Evolutionary conservation across 2,329 filamentous ascomycete genomes (phyloP).

Genomic region (Claviceps humidiphila): DNA sequence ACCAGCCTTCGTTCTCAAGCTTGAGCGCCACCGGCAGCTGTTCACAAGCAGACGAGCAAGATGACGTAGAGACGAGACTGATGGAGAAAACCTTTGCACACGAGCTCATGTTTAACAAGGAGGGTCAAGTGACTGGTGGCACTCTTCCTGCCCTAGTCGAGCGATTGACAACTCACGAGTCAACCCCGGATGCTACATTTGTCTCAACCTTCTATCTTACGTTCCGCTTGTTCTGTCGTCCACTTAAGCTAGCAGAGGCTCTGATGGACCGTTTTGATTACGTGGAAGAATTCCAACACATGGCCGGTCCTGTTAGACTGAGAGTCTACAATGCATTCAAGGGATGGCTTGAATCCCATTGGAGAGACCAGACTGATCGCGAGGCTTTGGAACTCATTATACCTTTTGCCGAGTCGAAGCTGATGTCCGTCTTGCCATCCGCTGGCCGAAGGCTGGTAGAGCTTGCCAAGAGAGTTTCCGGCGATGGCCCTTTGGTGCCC

Average conservation of each 20-base stretch:
- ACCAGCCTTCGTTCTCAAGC: conserved; percentile 52
- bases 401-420: conserved; percentile 62
- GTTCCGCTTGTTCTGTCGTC: conserved; percentile 83
- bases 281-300: conserved; percentile 60
- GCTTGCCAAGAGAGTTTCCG: conserved; percentile 63
- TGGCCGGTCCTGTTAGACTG: conserved; percentile 69
- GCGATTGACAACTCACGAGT: conserved; percentile 81
- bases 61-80: conserved; percentile 71
- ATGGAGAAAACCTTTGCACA: conserved; percentile 86
- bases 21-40: conserved; percentile 54
- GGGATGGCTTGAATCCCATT: conserved; percentile 92
- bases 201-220: conserved; percentile 93
- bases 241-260: conserved; percentile 61
- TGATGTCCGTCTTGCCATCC: conserved; percentile 55
- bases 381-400: conserved; percentile 64
- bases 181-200: conserved; percentile 82
- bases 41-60: conserved; percentile 56
- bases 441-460: conserved; percentile 73
- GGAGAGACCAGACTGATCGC: conserved; percentile 70
- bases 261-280: conserved; percentile 92
- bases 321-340: conserved; percentile 96
- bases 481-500: conserved; percentile 64
- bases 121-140: conserved; percentile 86
- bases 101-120: conserved; percentile 85
- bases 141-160: conserved; percentile 87